Evolutionary conservation across 2,329 filamentous ascomycete genomes (phyloP), one percentile per base, ranked within the genome.

Genomic region (Sarocladium oryzae): DNA sequence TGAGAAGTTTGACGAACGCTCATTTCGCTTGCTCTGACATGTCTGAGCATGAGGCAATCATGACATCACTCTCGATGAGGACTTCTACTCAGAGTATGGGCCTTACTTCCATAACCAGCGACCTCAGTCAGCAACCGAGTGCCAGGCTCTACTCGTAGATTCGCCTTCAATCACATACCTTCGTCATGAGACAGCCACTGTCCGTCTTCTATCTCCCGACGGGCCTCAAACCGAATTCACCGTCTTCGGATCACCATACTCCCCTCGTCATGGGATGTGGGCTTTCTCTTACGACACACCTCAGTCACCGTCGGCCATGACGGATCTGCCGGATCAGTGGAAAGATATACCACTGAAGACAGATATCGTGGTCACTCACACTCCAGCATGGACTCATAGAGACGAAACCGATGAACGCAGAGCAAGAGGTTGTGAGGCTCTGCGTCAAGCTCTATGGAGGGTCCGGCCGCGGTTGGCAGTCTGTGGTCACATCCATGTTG

Each of bases 401-500:
- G 85, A 89, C 56, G 69, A 73, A 56, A 61, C 63, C 4, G 62
- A 61, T 11, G 62, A 63, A 21, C 61, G 67, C 10, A 64, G 65
- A 32, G 64, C 69, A 2, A 66, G 68, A 21, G 86, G 86, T 2
- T 90, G 86, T 59, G 74, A 80, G 56, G 73, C 70, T 13, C 71
- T 90, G 13, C 67, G 76, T 8, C 68, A 71, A 49, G 73, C 76
- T 0, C 67, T 89, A 21, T 79, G 77, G 73, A 69, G 76, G 5
- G 76, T 86, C 2, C 73, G 82, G 35, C 86, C 87, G 4, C 70
- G 72, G 51, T 68, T 90, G 46, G 79, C 80, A 18, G 72, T 90
- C 16, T 89, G 83, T 60, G 86, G 87, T 1, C 87, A 90, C 64
- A 78, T 88, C 26, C 86, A 90, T 63, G 78, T 82, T 55, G 82